Percentiles rank a stretch among this genome's conserved stretches.
phyloP scores from a whole-genome alignment of 1,284 basidiomycete genomes.

The Naganishia sp. region DNA sequence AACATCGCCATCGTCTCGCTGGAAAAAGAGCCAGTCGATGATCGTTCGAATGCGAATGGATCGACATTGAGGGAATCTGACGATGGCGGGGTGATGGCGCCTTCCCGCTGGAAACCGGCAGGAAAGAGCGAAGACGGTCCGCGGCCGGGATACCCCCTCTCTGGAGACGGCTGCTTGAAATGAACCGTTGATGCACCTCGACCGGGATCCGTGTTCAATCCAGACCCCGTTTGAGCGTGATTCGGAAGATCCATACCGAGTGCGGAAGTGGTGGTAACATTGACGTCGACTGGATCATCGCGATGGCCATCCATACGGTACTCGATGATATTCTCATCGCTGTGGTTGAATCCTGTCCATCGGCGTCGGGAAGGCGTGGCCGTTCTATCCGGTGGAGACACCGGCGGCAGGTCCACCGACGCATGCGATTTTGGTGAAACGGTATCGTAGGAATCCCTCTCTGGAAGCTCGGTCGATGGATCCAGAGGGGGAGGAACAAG shows the following conservation, averaged over 20 bases:
- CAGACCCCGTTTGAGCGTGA: neutral
- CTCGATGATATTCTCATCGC: conserved; percentile 15
- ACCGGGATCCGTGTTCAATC: neutral
- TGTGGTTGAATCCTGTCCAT: conserved; percentile 16
- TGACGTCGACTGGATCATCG: neutral
- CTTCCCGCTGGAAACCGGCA: neutral
- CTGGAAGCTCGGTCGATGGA: conserved; percentile 2
- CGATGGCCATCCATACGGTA: neutral
- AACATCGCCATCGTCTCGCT: conserved; percentile 21
- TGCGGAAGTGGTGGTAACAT: conserved; percentile 2
- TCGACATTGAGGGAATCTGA: conserved; percentile 10
- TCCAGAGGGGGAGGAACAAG: conserved; percentile 2
- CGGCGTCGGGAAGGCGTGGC: neutral
- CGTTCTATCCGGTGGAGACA: neutral
- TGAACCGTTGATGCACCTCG: conserved; percentile 15
- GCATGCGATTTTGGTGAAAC: conserved; percentile 11
- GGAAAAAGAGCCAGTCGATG: conserved; percentile 15
- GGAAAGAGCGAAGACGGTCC: neutral
- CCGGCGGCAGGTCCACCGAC: conserved; percentile 1
- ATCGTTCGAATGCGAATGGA: conserved; percentile 19
- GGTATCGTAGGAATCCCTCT: conserved; percentile 4
- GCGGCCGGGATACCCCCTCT: neutral
- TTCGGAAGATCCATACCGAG: neutral
- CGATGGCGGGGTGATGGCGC: neutral
- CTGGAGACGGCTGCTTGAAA: neutral